Base-by-base conservation (phyloP, 805 yeast genomes). In the Metschnikowia arizonensis region DNA sequence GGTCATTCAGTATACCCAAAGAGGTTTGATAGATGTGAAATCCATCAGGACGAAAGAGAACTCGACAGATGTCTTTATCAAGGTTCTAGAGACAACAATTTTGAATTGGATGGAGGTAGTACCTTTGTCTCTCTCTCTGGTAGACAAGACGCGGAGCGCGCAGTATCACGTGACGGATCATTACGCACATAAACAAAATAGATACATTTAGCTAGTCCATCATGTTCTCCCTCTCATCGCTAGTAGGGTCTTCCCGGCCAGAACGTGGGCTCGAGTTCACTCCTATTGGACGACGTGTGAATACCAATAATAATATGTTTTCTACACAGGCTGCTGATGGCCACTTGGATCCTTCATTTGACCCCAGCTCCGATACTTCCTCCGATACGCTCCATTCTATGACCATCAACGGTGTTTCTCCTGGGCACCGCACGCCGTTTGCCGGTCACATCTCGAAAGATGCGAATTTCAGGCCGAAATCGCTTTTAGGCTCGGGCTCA, bases 251-350 rank as follows among this genome's bases (percentile, higher is more conserved):
- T 2, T 54, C 58, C 19, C 58, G 47, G 45, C 43, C 39, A 17
- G 47, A 47, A 15, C 44, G 51, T 26, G 44, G 42, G 17, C 56
- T 53, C 19, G 63, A 60, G 49, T 60, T 60, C 44, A 55, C 63
- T 3, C 64, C 64, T 10, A 58, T 60, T 4, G 64, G 64, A 5
- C 53, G 49, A 41, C 52, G 59, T 14, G 45, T 38, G 19, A 11
- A 9, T 1, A 15, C 34, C 11, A 24, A n/a, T 5, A 33, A 11
- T 7, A 18, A 39, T 2, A 9, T 10, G 18, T 9, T 33, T 3
- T 14, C 33, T 12, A n/a, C 35, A 11, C 14, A 10, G 28, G 33
- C 23, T 19, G n/a, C 25, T 7, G 17, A 19, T 11, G 15, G 21
- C 44, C 23, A 23, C 5, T 21, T 49, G 4, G 55, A 53, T 19